Conservation (phyloP, 106 monocot species). For the Dactylorhiza incarnata region DNA sequence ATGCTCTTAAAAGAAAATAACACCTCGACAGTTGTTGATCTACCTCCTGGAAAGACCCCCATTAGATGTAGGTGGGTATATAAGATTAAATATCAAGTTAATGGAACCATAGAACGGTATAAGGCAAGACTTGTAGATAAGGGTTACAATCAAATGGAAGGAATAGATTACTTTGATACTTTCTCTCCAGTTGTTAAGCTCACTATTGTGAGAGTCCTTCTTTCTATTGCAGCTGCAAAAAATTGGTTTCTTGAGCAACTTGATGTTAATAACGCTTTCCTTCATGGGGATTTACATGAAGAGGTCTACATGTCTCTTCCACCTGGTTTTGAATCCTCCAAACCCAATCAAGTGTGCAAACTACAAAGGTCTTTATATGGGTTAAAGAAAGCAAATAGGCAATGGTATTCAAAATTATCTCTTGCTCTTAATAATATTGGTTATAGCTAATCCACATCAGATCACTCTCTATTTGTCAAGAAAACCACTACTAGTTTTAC, state of each 20-base stretch:
- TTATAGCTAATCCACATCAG: too few species aligned
- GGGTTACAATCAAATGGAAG: constrained; percentile 3
- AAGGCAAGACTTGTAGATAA: constrained; percentile 2
- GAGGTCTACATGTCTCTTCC: neutral
- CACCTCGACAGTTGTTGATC: neutral
- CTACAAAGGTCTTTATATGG: neutral
- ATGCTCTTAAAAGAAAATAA: too few species aligned
- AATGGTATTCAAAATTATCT: too few species aligned
- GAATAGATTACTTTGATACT: neutral
- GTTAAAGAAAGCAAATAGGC: neutral
- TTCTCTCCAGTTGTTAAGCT: constrained; percentile 6
- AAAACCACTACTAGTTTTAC: too few species aligned
- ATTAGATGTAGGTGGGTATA: constrained; percentile 11
- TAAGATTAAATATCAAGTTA: neutral
- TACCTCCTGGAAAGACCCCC: neutral
- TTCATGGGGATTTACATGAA: neutral
- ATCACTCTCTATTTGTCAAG: too few species aligned
- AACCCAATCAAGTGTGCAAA: neutral
- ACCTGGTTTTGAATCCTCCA: neutral
- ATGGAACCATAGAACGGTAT: neutral
- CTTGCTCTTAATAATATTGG: too few species aligned
- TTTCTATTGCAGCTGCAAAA: too few species aligned
- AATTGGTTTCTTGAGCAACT: too few species aligned
- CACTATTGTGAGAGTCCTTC: neutral
- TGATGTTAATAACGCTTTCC: neutral